phyloP scores from a whole-genome alignment of 1,139 yeast species.

The Saccharomycopsis crataegensis region DNA sequence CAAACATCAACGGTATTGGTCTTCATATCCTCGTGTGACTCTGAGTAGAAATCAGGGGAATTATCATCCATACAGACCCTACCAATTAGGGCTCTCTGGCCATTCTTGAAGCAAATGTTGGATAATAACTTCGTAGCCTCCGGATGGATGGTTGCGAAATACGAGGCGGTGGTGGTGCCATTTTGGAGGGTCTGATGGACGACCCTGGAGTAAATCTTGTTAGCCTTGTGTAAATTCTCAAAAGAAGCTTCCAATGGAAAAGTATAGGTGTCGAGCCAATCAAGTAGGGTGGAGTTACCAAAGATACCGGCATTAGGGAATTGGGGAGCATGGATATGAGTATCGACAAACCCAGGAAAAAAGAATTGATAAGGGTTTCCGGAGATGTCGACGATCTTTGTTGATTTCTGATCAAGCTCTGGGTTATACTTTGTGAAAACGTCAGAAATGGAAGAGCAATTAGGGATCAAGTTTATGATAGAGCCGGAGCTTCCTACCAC shows the following conservation, averaged over 20 bases:
- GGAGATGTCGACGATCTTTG: conserved; percentile 25
- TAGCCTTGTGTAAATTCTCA: conserved; percentile 46
- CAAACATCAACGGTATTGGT: conserved; percentile 52
- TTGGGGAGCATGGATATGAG: conserved; percentile 96
- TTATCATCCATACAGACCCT: conserved; percentile 86
- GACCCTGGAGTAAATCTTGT: conserved; percentile 53
- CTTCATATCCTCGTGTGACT: conserved; percentile 52
- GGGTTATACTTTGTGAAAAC: conserved; percentile 1
- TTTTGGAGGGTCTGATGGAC: conserved; percentile 57
- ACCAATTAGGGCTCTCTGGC: conserved; percentile 89
- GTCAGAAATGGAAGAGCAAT: conserved; percentile 19
- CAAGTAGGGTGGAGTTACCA: conserved; percentile 74
- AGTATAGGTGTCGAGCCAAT: conserved; percentile 83
- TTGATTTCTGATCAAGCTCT: neutral
- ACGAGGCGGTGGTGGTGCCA: conserved; percentile 92
- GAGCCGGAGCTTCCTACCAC: conserved; percentile 47
- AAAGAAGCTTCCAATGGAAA: conserved; percentile 75
- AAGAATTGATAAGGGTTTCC: conserved; percentile 42
- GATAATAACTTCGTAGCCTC: conserved; percentile 72
- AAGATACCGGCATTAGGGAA: conserved; percentile 92
- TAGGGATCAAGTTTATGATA: conserved; percentile 35
- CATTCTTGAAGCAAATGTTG: conserved; percentile 52
- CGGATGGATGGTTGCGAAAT: conserved; percentile 82
- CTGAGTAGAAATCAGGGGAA: conserved; percentile 63
- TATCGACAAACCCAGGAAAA: conserved; percentile 90